Base-by-base conservation (phyloP, 768 basidiomycete genomes). In the Cystofilobasidium ferigula region DNA sequence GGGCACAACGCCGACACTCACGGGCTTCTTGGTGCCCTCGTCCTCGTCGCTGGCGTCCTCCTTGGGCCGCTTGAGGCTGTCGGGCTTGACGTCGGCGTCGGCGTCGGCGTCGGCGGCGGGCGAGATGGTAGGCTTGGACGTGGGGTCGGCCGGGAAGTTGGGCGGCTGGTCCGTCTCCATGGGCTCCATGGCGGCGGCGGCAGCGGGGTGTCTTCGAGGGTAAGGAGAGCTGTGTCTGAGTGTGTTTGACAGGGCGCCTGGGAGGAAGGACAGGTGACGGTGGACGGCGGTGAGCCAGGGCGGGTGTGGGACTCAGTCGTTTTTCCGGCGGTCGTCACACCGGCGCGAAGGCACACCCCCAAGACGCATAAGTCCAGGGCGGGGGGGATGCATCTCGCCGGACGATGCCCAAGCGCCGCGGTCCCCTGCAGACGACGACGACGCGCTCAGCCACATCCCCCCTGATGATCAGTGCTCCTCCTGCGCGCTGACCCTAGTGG, bases 1-100 rank as follows among this genome's bases (percentile, higher is more conserved):
- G 30, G 45, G 22, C 45, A 24, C 32, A 26, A 24, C 62, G 47
- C n/a, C 8, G 2, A 9, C 9, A 26, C 48, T n/a, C 24, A 63
- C 62, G 4, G 62, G 62, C 48, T 62, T 62, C 51, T 43, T 54
- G 28, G 12, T n/a, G 3, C 7, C 51, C 28, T 63, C 62, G 35
- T 63, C 62, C 1, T 38, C 24, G n/a, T 40, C 40, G 35, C 35
- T 42, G n/a, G 58, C 36, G 4, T 63, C 38, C 22, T 54, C 51
- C 40, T 36, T 51, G 10, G 62, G 9, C 40, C 62, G 48, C 51
- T 63, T 61, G 12, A 36, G 38, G 24, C 20, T n/a, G n/a, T 8
- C 24, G 20, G 26, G 36, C 38, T 60, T 53, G 20, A 8, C 24
- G 48, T 22, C 4, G 7, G 51, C 28, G 8, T 28, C 30, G 51